Evolutionary conservation across 2,329 filamentous ascomycete genomes (phyloP).

Genomic region (Penicillium vulpinum): DNA sequence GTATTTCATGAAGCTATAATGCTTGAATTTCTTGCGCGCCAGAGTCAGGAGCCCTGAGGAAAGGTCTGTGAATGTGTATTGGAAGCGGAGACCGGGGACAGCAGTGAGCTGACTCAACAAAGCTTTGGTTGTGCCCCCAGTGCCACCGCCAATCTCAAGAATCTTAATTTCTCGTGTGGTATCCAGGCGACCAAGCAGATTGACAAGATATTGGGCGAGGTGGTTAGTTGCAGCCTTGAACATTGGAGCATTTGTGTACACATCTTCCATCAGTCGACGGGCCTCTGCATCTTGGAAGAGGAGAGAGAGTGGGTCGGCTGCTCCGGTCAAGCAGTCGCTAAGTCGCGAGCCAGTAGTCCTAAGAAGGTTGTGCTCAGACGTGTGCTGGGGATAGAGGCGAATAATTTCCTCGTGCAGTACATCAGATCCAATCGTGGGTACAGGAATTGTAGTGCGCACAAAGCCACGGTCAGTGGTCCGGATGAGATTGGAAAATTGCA

Average conservation of each 20-base stretch:
- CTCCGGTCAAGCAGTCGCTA: constrained; percentile 41
- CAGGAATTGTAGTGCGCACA: background rate
- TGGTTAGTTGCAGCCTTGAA: constrained; percentile 20
- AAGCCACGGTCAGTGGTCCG: background rate
- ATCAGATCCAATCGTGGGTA: background rate
- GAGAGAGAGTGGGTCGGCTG: constrained; percentile 38
- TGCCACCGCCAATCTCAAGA: constrained; percentile 43
- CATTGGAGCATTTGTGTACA: constrained; percentile 38
- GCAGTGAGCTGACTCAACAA: constrained; percentile 23
- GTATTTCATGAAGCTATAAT: constrained; percentile 17
- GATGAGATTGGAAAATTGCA: background rate
- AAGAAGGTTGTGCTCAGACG: constrained; percentile 34
- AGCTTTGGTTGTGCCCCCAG: constrained; percentile 35
- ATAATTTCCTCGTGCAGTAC: constrained; percentile 18
- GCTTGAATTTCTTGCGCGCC: constrained; percentile 24
- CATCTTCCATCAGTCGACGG: constrained; percentile 35
- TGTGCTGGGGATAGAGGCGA: constrained; percentile 34
- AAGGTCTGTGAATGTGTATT: constrained; percentile 41
- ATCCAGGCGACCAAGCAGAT: background rate
- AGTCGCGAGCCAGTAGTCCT: constrained; percentile 36
- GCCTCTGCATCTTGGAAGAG: constrained; percentile 40
- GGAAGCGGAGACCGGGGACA: constrained; percentile 20
- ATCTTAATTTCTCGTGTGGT: constrained; percentile 20
- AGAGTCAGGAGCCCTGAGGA: constrained; percentile 29
- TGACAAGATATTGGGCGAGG: background rate